Conservation (phyloP, 108 stramenopile species). For the Cylindrotheca fusiformis region DNA sequence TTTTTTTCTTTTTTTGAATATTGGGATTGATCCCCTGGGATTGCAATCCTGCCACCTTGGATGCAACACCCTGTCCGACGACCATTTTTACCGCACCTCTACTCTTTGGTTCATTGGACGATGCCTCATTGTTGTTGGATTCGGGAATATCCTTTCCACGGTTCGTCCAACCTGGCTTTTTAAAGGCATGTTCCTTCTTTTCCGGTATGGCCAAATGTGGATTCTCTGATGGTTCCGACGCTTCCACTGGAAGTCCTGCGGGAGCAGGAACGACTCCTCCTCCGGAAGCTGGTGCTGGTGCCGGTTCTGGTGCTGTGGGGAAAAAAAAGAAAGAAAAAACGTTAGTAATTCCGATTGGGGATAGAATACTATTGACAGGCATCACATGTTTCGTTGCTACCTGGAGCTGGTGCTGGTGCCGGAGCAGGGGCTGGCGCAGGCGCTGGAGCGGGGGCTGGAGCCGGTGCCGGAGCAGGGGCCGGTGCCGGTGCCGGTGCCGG, state of each 20-base stretch:
- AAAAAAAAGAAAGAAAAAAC: not conserved
- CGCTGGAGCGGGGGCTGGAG: constrained; percentile 9
- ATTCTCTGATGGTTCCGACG: not conserved
- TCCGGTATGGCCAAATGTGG: constrained; percentile 1
- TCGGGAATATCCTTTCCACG: not conserved
- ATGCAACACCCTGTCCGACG: constrained; percentile 10
- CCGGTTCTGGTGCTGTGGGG: not conserved
- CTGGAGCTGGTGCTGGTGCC: constrained; percentile 16
- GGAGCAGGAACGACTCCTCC: not conserved
- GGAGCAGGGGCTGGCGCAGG: constrained; percentile 13
- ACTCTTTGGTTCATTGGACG: constrained; percentile 11
- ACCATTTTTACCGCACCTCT: constrained; percentile 20
- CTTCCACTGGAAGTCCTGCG: no score
- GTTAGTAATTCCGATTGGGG: not conserved
- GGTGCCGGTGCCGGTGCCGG: constrained; percentile 11
- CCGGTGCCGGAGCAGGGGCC: constrained; percentile 5
- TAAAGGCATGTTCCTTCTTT: not conserved
- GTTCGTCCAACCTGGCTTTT: constrained; percentile 1
- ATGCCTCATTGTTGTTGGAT: constrained; percentile 6
- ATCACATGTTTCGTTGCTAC: constrained; percentile 4
- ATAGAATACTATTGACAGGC: no score
- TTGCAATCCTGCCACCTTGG: constrained; percentile 15
- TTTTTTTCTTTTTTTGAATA: constrained; percentile 11
- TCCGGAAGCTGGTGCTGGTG: constrained; percentile 1
- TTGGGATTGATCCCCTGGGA: constrained; percentile 15